phyloP scores from a whole-genome alignment of 139 green algal species.

The Dunaliella primolecta region DNA sequence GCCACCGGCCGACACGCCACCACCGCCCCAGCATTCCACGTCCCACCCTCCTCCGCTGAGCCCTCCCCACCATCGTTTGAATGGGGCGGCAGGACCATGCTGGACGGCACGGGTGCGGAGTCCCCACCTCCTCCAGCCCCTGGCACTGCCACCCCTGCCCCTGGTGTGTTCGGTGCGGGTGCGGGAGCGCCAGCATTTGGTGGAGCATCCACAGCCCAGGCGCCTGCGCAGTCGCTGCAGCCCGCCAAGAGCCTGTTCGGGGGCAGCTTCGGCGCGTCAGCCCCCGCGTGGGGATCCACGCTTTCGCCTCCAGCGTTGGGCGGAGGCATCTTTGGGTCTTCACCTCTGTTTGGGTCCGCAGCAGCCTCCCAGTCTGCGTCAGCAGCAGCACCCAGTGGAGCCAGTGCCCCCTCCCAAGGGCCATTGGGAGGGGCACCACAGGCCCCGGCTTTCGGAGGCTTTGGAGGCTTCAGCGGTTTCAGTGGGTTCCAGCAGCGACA shows the following conservation, averaged over 20 bases:
- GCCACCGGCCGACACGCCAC: slow-evolving; percentile 10
- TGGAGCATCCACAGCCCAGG: neutral
- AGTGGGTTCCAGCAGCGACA: too few relatives aligned
- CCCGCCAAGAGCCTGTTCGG: neutral
- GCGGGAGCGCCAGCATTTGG: neutral
- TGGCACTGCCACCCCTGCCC: neutral
- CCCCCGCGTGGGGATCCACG: neutral
- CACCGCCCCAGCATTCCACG: neutral
- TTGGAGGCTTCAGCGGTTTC: too few relatives aligned
- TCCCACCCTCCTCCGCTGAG: neutral
- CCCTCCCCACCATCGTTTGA: neutral
- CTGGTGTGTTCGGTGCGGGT: too few relatives aligned
- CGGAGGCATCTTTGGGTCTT: too few relatives aligned
- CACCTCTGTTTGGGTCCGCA: neutral
- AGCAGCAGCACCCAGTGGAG: too few relatives aligned
- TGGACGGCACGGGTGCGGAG: neutral
- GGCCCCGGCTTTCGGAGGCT: too few relatives aligned
- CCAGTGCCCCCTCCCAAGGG: too few relatives aligned
- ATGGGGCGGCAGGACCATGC: neutral
- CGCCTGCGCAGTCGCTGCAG: neutral
- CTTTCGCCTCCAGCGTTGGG: neutral
- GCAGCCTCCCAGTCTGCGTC: too few relatives aligned
- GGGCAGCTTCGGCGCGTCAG: neutral
- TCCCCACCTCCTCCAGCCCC: neutral
- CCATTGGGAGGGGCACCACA: too few relatives aligned